Percentiles rank a stretch among this genome's conserved stretches.
phyloP scores from a whole-genome alignment of 768 basidiomycete species.

The Hericium erinaceus region DNA sequence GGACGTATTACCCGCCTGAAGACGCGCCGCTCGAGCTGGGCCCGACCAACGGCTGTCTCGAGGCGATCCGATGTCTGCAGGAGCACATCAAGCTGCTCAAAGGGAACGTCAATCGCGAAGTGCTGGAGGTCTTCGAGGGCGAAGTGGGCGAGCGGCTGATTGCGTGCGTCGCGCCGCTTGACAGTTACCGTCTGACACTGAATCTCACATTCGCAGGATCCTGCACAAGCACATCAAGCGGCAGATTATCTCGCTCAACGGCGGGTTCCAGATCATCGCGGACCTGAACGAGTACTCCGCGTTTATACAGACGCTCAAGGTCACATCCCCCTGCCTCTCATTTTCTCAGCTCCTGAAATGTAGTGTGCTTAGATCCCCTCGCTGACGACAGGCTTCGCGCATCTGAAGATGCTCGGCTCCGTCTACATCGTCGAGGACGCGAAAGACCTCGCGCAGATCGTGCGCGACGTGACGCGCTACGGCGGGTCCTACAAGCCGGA shows the following conservation, averaged over 20 bases:
- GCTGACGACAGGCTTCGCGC: slow-evolving; percentile 85
- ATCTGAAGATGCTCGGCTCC: slow-evolving; percentile 95
- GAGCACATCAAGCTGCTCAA: slow-evolving; percentile 86
- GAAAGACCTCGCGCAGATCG: slow-evolving; percentile 93
- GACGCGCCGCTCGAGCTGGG: slow-evolving; percentile 71
- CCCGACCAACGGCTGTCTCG: slow-evolving; percentile 80
- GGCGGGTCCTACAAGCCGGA: slow-evolving; percentile 93
- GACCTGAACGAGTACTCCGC: slow-evolving; percentile 90
- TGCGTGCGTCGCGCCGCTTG: slow-evolving; percentile 13
- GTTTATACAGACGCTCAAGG: slow-evolving; percentile 84
- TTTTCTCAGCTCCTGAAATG: background rate
- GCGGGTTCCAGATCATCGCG: slow-evolving; percentile 93
- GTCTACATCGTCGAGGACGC: slow-evolving; percentile 95
- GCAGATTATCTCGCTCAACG: slow-evolving; percentile 89
- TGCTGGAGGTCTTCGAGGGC: slow-evolving; percentile 95
- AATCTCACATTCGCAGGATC: slow-evolving; percentile 43
- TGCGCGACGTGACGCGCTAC: slow-evolving; percentile 90
- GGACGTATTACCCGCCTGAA: slow-evolving; percentile 88
- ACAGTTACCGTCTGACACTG: background rate
- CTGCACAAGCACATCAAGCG: slow-evolving; percentile 94
- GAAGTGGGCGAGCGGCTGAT: slow-evolving; percentile 81
- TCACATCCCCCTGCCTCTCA: slow-evolving; percentile 17
- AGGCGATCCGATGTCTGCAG: slow-evolving; percentile 83
- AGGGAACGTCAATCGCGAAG: slow-evolving; percentile 92
- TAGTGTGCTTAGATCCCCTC: slow-evolving; percentile 43